Percentiles rank a stretch among this genome's conserved stretches.
Conservation (phyloP, 2,329 filamentous ascomycete species). For the Ophiostoma triangulosporum region DNA sequence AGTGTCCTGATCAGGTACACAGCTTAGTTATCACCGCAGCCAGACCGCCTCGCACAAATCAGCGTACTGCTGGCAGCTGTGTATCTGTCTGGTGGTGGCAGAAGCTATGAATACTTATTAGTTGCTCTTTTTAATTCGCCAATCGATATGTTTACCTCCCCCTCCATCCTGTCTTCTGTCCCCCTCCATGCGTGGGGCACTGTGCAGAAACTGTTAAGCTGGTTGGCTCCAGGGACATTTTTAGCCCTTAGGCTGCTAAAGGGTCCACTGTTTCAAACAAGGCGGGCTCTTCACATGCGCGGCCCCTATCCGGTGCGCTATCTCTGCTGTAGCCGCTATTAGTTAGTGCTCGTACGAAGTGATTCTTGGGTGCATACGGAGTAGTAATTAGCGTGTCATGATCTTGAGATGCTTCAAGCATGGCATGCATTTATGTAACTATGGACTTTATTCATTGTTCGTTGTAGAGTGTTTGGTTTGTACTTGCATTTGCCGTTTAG, state of each 20-base stretch:
- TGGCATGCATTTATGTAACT: not conserved
- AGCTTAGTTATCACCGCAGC: not conserved
- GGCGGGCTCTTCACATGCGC: not conserved
- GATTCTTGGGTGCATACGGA: too few species aligned
- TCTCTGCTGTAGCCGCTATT: too few species aligned
- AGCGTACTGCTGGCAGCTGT: too few species aligned
- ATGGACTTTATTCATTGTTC: too few species aligned
- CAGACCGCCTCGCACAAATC: not conserved
- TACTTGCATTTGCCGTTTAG: too few species aligned
- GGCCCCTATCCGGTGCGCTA: not conserved
- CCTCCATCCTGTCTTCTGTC: not conserved
- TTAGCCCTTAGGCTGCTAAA: not conserved
- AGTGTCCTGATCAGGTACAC: not conserved
- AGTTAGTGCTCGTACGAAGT: not conserved
- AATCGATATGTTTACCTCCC: not conserved
- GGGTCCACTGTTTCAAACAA: not conserved
- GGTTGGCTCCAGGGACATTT: not conserved
- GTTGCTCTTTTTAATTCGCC: not conserved
- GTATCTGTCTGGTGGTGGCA: not conserved
- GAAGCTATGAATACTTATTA: not conserved
- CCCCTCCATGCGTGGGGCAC: not conserved
- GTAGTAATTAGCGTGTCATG: not conserved
- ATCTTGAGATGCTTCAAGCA: not conserved
- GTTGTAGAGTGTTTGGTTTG: too few species aligned
- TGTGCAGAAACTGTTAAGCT: conserved; percentile 2